A percentile compares a stretch with the other conserved stretches of the same genome.
Evolutionary conservation across 805 yeast species (phyloP).

Genomic region (Saturnispora gosingensis): DNA sequence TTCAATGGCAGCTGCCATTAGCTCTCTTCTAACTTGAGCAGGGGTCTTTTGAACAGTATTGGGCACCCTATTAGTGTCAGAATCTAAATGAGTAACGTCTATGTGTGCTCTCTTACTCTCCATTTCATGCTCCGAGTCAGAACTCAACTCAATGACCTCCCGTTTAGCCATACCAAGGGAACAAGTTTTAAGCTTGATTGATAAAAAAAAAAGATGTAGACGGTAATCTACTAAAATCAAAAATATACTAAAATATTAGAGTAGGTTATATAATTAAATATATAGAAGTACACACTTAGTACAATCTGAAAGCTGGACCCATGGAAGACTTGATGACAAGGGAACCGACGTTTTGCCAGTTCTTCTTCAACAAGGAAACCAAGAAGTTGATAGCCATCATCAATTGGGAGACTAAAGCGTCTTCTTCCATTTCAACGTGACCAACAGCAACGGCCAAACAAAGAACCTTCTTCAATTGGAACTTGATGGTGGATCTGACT

Average conservation of each 20-base stretch:
- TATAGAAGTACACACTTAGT: constrained; percentile 44
- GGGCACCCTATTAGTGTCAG: constrained; percentile 3
- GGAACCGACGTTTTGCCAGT: constrained; percentile 99
- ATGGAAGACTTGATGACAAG: constrained; percentile 97
- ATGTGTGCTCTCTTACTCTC: neutral
- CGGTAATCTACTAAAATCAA: neutral
- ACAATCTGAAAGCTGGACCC: constrained; percentile 99
- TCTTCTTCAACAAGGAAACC: constrained; percentile 98
- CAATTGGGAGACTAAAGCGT: constrained; percentile 91
- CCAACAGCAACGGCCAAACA: constrained; percentile 99
- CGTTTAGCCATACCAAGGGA: neutral
- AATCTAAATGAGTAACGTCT: constrained; percentile 10
- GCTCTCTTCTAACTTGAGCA: constrained; percentile 12
- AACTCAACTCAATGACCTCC: neutral
- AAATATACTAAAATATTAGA: neutral
- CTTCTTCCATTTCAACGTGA: constrained; percentile 99
- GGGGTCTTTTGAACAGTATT: neutral
- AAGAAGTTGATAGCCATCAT: constrained; percentile 98
- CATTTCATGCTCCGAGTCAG: neutral
- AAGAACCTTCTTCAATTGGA: constrained; percentile 99
- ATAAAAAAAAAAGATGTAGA: neutral
- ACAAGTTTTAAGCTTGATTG: neutral
- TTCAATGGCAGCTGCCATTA: constrained; percentile 20
- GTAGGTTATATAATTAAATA: constrained; percentile 1
- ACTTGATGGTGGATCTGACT: constrained; percentile 98